These are phyloP conservation scores for Lactarius tabidus DNA, from an alignment of 768 basidiomycete genomes.

Conservation along the genomic window DNA sequence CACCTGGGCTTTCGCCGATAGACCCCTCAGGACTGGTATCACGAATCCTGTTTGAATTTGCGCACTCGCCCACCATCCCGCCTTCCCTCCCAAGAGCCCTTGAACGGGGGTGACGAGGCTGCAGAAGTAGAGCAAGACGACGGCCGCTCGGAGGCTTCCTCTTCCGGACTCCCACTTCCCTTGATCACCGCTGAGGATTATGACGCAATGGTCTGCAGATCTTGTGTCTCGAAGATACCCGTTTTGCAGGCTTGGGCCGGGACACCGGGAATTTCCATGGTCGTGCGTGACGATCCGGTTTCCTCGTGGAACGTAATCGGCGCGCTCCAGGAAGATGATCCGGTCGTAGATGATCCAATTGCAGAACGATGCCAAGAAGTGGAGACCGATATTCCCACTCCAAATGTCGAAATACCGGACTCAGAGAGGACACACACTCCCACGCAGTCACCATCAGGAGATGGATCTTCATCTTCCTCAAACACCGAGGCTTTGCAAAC, in stretches of 20 bases:
- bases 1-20: slow-evolving; percentile 10
- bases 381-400: background rate
- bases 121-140: slow-evolving; percentile 33
- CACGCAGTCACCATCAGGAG: background rate
- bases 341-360: slow-evolving; percentile 9
- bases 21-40: slow-evolving; percentile 76
- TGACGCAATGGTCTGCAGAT: slow-evolving; percentile 68
- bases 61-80: slow-evolving; percentile 58
- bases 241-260: slow-evolving; percentile 62
- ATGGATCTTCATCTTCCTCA: background rate
- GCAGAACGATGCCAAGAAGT: slow-evolving; percentile 9
- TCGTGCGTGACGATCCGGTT: slow-evolving; percentile 47
- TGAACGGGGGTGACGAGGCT: background rate
- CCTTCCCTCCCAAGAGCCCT: slow-evolving; percentile 33
- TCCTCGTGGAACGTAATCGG: slow-evolving; percentile 52
- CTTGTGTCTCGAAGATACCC: slow-evolving; percentile 56
- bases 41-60: slow-evolving; percentile 83
- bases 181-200: slow-evolving; percentile 66
- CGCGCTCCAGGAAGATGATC: slow-evolving; percentile 29
- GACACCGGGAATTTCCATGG: slow-evolving; percentile 61
- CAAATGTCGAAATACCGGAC: background rate
- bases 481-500: slow-evolving; percentile 17
- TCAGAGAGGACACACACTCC: background rate
- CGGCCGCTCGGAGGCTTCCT: slow-evolving; percentile 60
- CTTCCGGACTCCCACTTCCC: slow-evolving; percentile 61